phyloP scores from a whole-genome alignment of 78 protist genomes.

The Dictyostelium citrinum region DNA sequence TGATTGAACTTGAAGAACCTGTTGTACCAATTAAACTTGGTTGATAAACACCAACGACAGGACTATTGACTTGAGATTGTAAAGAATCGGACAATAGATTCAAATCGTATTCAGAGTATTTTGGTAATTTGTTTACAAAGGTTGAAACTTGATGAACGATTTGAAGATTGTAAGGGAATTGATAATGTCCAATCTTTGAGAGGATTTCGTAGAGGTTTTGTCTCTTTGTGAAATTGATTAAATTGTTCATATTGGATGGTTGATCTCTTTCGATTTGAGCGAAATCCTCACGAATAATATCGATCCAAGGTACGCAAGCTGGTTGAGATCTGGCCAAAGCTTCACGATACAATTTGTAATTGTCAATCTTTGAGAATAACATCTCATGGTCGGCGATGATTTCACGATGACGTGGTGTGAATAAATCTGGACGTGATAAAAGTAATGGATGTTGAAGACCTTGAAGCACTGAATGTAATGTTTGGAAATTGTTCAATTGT shows the following conservation, averaged over 20 bases:
- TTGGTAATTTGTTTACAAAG: conserved; percentile 56
- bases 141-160: conserved; percentile 66
- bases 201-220: conserved; percentile 51
- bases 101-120: conserved; percentile 23
- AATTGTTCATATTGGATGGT: conserved; percentile 18
- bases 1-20: not conserved
- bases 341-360: conserved; percentile 31
- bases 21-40: not conserved
- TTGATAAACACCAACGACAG: not conserved
- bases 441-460: conserved; percentile 35
- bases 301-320: conserved; percentile 22
- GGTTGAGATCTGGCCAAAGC: not conserved
- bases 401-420: conserved; percentile 42
- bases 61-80: not conserved
- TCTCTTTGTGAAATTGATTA: conserved; percentile 48
- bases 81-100: not conserved
- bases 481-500: conserved; percentile 58
- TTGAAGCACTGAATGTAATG: conserved; percentile 49
- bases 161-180: conserved; percentile 60
- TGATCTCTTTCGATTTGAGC: conserved; percentile 18
- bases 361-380: conserved; percentile 35
- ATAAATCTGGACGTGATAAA: conserved; percentile 12
- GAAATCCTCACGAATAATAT: conserved; percentile 56
- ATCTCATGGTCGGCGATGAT: conserved; percentile 15
- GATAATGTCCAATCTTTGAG: conserved; percentile 34